A percentile compares a stretch with the other conserved stretches of the same genome.
phyloP scores from a whole-genome alignment of 306 rosid genomes.

The Hippophae tibetana region DNA sequence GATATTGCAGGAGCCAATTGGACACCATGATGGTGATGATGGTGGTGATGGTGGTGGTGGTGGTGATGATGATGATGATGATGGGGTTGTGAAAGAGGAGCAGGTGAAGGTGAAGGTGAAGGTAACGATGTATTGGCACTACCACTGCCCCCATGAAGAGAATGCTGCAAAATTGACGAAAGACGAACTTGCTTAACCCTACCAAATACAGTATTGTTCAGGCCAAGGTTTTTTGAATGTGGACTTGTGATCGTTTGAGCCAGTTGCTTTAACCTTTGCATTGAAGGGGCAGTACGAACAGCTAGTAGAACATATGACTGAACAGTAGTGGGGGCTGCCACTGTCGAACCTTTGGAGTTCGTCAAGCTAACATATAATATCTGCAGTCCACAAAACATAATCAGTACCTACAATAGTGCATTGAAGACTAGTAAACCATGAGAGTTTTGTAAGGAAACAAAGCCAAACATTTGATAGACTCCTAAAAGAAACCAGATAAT shows the following conservation, averaged over 20 bases:
- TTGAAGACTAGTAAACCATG: constrained; percentile 12
- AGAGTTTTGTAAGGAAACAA: constrained; percentile 2
- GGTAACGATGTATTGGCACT: constrained; percentile 41
- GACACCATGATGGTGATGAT: constrained; percentile 8
- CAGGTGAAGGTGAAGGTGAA: constrained; percentile 59
- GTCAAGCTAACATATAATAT: constrained; percentile 53
- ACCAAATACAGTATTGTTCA: constrained; percentile 77
- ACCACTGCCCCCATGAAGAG: constrained; percentile 50
- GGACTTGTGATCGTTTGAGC: constrained; percentile 74
- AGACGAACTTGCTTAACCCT: constrained; percentile 86
- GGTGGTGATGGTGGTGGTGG: constrained; percentile 3
- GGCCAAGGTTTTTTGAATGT: constrained; percentile 73
- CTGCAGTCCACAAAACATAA: constrained; percentile 45
- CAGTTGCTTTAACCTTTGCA: constrained; percentile 62
- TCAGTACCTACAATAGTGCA: constrained; percentile 13
- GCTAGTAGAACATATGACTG: constrained; percentile 63
- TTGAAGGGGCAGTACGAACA: constrained; percentile 56
- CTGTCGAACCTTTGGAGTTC: constrained; percentile 68
- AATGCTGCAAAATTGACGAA: constrained; percentile 62
- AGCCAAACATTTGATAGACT: not conserved
- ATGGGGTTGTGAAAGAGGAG: constrained; percentile 30
- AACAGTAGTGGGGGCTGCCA: constrained; percentile 55
- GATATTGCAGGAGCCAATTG: constrained; percentile 47
- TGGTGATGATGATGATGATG: constrained; percentile 55
- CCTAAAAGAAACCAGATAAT: not conserved